phyloP scores from a whole-genome alignment of 768 basidiomycete species.

The Mycena amicta region DNA sequence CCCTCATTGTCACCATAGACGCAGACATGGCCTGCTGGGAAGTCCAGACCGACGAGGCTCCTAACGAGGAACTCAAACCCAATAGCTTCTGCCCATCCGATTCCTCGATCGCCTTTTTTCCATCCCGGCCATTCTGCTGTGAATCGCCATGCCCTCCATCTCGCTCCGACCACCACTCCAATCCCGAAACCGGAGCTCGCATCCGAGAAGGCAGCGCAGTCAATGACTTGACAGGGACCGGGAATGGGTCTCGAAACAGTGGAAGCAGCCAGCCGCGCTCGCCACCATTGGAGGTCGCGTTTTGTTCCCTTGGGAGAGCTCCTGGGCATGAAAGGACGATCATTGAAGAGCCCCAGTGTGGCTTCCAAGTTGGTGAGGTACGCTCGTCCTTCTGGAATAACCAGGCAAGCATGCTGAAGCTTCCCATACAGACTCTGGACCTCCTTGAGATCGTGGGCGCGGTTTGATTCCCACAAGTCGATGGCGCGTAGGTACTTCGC shows the following conservation, averaged over 20 bases:
- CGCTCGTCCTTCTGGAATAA: slow-evolving; percentile 35
- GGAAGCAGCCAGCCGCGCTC: slow-evolving; percentile 12
- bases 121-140: slow-evolving; percentile 17
- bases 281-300: slow-evolving; percentile 41
- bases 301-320: slow-evolving; percentile 28
- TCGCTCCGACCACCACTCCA: slow-evolving; percentile 14
- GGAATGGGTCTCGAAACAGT: slow-evolving; percentile 22
- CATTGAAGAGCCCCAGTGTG: slow-evolving; percentile 31
- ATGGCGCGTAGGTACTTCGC: neutral
- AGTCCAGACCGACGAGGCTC: slow-evolving; percentile 10
- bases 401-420: slow-evolving; percentile 34
- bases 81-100: slow-evolving; percentile 48
- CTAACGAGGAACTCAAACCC: slow-evolving; percentile 44
- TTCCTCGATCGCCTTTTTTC: slow-evolving; percentile 18
- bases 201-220: slow-evolving; percentile 35
- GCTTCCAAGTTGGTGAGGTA: slow-evolving; percentile 43
- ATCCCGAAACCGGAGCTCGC: slow-evolving; percentile 26
- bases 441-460: slow-evolving; percentile 34
- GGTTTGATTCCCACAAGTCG: neutral
- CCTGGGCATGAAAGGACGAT: slow-evolving; percentile 35
- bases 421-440: slow-evolving; percentile 43
- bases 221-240: slow-evolving; percentile 17
- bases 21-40: slow-evolving; percentile 17
- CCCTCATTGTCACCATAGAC: slow-evolving; percentile 43
- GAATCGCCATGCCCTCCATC: slow-evolving; percentile 27